phyloP scores from a whole-genome alignment of 139 green algal species.

The Chlorella sp. region DNA sequence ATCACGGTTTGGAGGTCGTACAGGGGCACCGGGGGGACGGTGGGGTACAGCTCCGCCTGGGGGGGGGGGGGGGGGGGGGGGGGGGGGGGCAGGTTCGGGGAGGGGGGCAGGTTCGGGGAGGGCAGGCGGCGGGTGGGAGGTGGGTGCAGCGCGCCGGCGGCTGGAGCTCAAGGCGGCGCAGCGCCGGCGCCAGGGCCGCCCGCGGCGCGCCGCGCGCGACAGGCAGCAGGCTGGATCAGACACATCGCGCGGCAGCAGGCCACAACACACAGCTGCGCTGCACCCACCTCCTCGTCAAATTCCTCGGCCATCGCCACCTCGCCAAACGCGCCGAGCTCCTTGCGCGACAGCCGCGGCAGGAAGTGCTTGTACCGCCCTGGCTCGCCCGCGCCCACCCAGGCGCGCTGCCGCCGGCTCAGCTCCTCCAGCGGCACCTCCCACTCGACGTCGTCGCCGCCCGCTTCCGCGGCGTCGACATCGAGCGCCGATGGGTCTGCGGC shows the following conservation, averaged over 20 bases:
- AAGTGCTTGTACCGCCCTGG: constrained; percentile 34
- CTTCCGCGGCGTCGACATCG: too few species aligned
- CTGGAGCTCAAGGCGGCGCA: too few species aligned
- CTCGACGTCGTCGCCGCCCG: not conserved
- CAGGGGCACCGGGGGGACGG: constrained; percentile 41
- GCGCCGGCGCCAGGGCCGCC: too few species aligned
- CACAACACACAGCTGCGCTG: too few species aligned
- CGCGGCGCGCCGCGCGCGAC: too few species aligned
- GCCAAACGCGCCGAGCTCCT: constrained; percentile 42
- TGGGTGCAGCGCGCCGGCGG: too few species aligned
- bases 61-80: not conserved
- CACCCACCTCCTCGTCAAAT: constrained; percentile 44
- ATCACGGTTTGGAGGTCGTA: constrained; percentile 45
- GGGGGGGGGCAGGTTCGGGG: not conserved
- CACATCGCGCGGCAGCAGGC: not conserved
- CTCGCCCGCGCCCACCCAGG: constrained; percentile 9
- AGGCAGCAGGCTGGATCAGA: too few species aligned
- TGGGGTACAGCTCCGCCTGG: constrained; percentile 28
- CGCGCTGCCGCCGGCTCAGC: constrained; percentile 26
- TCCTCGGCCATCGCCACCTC: constrained; percentile 16
- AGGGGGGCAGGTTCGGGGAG: too few species aligned
- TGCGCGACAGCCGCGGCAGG: constrained; percentile 26
- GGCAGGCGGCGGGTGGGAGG: too few species aligned
- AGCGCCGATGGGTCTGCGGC: too few species aligned
- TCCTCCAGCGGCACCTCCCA: constrained; percentile 5